phyloP scores from a whole-genome alignment of 106 monocot genomes.

The Platanthera guangdongensis region DNA sequence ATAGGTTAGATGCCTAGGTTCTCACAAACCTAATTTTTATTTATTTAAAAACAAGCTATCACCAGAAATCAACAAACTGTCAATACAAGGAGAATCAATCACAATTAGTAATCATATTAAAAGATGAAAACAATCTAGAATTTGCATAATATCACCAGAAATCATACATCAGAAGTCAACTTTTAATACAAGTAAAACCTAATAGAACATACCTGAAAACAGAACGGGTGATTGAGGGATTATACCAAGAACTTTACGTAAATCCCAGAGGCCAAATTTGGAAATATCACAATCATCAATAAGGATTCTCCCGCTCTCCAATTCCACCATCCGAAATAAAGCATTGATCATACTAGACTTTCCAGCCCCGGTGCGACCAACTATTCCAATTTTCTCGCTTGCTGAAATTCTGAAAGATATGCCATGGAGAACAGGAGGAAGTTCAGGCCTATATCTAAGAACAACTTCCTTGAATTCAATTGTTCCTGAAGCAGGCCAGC shows the following conservation, averaged over 20 bases:
- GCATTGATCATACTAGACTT: conserved; percentile 99
- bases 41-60: too few species aligned
- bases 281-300: conserved; percentile 83
- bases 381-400: conserved; percentile 95
- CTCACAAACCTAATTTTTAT: too few species aligned
- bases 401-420: conserved; percentile 76
- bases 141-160: not conserved
- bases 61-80: too few species aligned
- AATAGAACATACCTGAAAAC: conserved; percentile 64
- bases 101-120: too few species aligned
- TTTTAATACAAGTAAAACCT: not conserved
- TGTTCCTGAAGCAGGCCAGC: conserved; percentile 82
- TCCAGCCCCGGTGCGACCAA: conserved; percentile 95
- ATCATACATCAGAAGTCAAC: conserved; percentile 7
- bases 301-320: conserved; percentile 66
- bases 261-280: conserved; percentile 75
- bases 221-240: conserved; percentile 96
- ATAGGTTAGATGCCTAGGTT: too few species aligned
- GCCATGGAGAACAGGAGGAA: conserved; percentile 95
- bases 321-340: conserved; percentile 90
- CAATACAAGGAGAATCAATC: too few species aligned
- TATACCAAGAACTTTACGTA: conserved; percentile 88
- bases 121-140: not conserved
- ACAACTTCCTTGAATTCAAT: conserved; percentile 79
- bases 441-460: conserved; percentile 88